Evolutionary conservation across 768 basidiomycete genomes (phyloP).

Genomic region (Tubosaeta brunneosetosa): DNA sequence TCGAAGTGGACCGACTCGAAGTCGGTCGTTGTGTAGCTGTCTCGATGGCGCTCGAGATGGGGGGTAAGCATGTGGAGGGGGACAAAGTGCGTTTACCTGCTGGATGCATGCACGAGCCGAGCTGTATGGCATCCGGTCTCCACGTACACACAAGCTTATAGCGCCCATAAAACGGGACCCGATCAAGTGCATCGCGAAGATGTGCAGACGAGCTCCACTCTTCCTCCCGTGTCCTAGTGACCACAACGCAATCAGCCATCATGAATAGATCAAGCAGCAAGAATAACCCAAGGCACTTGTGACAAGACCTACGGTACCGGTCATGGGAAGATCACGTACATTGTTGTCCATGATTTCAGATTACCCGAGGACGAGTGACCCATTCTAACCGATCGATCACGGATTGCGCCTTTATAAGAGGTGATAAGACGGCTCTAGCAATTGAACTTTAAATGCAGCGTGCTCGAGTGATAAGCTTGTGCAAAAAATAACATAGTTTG

Average conservation of each 20-base stretch:
- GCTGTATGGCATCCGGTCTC: neutral
- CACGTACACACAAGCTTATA: neutral
- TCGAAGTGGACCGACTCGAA: slow-evolving; percentile 20
- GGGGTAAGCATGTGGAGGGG: neutral
- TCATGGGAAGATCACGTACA: neutral
- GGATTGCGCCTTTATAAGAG: neutral
- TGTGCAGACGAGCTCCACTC: neutral
- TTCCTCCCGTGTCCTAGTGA: neutral
- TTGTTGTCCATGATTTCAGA: neutral
- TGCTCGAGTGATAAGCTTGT: neutral
- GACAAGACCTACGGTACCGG: neutral
- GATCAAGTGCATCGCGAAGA: neutral
- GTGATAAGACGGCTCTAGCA: neutral
- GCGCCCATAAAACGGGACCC: neutral
- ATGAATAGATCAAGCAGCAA: neutral
- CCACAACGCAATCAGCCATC: neutral
- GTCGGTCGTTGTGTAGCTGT: slow-evolving; percentile 9
- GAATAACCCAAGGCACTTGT: no score
- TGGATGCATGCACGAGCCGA: neutral
- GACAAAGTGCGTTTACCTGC: neutral
- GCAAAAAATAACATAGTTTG: neutral
- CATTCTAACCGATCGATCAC: neutral
- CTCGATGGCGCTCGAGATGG: neutral
- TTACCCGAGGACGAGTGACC: neutral
- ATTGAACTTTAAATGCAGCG: neutral